Evolutionary conservation across 306 rosid genomes (phyloP).

Genomic region (Cyclanthera cordifolia): DNA sequence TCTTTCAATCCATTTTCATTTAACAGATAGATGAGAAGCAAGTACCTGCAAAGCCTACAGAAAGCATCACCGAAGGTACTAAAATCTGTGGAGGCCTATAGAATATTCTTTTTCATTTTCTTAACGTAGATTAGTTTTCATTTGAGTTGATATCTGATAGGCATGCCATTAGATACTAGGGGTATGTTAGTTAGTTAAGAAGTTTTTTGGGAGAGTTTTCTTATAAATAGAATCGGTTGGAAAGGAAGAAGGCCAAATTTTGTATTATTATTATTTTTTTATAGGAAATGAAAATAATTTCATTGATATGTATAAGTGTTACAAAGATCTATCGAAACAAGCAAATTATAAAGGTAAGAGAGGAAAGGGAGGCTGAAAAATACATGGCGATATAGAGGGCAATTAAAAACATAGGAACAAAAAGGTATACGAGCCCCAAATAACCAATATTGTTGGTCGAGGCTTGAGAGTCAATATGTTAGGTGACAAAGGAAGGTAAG

Average conservation of each 20-base stretch:
- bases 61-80: conserved; percentile 44
- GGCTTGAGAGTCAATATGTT: too few species aligned
- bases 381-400: too few species aligned
- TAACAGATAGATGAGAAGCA: conserved; percentile 64
- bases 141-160: neutral
- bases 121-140: neutral
- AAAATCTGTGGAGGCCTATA: conserved; percentile 13
- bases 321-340: too few species aligned
- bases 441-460: too few species aligned
- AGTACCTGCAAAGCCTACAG: conserved; percentile 46
- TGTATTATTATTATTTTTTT: too few species aligned
- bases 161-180: neutral
- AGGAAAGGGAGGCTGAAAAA: too few species aligned
- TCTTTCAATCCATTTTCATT: conserved; percentile 14
- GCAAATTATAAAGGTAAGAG: too few species aligned
- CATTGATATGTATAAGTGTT: too few species aligned
- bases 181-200: neutral
- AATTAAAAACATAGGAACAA: too few species aligned
- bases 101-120: neutral
- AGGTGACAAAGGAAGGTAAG: too few species aligned
- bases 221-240: neutral
- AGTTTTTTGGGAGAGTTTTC: neutral
- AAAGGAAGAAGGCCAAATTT: neutral
- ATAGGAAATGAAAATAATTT: too few species aligned
- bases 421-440: too few species aligned